Percentiles rank a stretch among this genome's conserved stretches.
These are phyloP conservation scores for Amanita inopinata DNA, from an alignment of 768 basidiomycete genomes.

Conservation along the genomic window DNA sequence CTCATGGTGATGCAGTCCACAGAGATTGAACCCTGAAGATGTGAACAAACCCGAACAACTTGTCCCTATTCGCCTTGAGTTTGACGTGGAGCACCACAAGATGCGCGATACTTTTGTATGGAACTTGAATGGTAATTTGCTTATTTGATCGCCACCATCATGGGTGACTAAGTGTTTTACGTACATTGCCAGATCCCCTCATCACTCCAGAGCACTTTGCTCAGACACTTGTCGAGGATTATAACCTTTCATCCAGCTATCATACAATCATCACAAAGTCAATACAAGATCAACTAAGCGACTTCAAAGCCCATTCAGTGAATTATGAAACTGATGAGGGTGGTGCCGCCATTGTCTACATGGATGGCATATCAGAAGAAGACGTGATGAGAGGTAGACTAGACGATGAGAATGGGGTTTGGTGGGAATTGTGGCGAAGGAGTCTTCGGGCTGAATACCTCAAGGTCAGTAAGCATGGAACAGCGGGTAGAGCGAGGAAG, in stretches of 20 bases:
- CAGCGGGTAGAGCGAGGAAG: slow-evolving; percentile 12
- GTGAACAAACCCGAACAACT: slow-evolving; percentile 68
- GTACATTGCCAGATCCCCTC: slow-evolving; percentile 53
- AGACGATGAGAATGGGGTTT: slow-evolving; percentile 39
- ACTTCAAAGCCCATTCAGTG: slow-evolving; percentile 61
- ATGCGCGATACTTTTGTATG: slow-evolving; percentile 96
- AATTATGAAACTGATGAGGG: slow-evolving; percentile 40
- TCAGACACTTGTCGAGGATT: slow-evolving; percentile 86
- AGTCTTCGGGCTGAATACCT: slow-evolving; percentile 30
- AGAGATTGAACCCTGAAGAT: slow-evolving; percentile 44
- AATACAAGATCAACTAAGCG: slow-evolving; percentile 83
- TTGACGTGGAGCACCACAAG: slow-evolving; percentile 90
- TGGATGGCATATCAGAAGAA: slow-evolving; percentile 9
- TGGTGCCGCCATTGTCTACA: slow-evolving; percentile 19
- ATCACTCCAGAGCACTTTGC: slow-evolving; percentile 89
- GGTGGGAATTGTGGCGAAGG: slow-evolving; percentile 72
- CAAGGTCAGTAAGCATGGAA: slow-evolving; percentile 15
- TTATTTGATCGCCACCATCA: background rate
- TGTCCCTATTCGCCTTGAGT: slow-evolving; percentile 91
- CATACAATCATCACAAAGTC: slow-evolving; percentile 62
- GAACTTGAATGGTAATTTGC: slow-evolving; percentile 81
- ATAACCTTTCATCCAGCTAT: slow-evolving; percentile 58
- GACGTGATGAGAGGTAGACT: slow-evolving; percentile 28
- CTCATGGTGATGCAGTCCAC: slow-evolving; percentile 35
- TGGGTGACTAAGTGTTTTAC: background rate